These are phyloP conservation scores for Dendrobium huoshanense DNA, from an alignment of 106 monocot species.

Conservation along the genomic window DNA sequence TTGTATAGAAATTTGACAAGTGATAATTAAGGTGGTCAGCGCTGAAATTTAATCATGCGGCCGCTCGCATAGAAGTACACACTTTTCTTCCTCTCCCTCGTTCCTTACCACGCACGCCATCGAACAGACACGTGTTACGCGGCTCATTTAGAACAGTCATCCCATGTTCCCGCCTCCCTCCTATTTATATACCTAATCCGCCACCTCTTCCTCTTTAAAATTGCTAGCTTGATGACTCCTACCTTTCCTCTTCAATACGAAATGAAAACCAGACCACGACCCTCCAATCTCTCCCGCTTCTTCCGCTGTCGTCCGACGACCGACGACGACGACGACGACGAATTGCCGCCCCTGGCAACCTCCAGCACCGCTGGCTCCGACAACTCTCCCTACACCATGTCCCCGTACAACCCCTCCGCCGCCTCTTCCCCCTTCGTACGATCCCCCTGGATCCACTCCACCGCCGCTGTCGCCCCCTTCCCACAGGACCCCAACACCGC, in stretches of 20 bases:
- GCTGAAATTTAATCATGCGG: background rate
- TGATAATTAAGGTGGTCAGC: background rate
- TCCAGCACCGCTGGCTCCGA: conserved; percentile 18
- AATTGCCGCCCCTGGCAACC: background rate
- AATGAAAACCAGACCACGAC: background rate
- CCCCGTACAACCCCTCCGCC: conserved; percentile 28
- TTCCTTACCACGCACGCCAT: background rate
- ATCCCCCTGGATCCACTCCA: conserved; percentile 52
- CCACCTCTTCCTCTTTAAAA: background rate
- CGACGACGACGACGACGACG: background rate
- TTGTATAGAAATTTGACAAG: no score
- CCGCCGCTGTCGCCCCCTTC: conserved; percentile 8
- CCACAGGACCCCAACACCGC: conserved; percentile 10
- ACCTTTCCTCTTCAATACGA: background rate
- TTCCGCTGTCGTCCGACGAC: background rate
- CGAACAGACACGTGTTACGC: background rate
- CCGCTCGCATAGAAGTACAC: background rate
- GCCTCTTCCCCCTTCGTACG: conserved; percentile 31
- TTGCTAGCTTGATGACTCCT: background rate
- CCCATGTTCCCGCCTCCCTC: background rate
- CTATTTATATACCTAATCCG: background rate
- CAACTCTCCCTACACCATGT: conserved; percentile 25
- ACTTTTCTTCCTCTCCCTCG: background rate
- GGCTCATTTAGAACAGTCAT: background rate
- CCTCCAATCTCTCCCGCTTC: conserved; percentile 3